Conservation (phyloP, 2,329 filamentous ascomycete species). For the Coniella lustricola region DNA sequence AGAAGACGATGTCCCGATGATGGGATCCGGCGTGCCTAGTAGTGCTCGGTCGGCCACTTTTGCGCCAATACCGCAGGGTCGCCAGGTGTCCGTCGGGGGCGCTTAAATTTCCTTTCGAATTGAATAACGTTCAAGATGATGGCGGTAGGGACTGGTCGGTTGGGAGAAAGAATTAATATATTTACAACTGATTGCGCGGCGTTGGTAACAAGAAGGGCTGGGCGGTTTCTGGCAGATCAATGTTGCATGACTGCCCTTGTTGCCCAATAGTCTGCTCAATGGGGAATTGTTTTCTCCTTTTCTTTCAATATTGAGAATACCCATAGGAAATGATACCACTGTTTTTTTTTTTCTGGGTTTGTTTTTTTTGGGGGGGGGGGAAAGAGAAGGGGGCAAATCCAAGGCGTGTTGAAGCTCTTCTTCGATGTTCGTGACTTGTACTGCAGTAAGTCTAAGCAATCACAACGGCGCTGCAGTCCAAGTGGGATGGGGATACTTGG, state of each 20-base stretch:
- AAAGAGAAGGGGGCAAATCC: too few species aligned
- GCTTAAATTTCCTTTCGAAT: slow-evolving; percentile 2
- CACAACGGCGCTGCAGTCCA: too few species aligned
- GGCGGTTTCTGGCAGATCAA: neutral
- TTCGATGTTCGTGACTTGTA: too few species aligned
- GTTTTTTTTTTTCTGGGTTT: neutral
- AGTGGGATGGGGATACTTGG: too few species aligned
- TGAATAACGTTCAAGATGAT: too few species aligned
- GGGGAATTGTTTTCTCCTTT: too few species aligned
- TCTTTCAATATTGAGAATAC: neutral
- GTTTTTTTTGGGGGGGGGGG: too few species aligned
- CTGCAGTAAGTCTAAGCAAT: too few species aligned
- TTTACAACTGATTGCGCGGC: neutral
- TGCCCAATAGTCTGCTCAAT: neutral
- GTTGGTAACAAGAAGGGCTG: neutral
- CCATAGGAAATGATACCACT: neutral
- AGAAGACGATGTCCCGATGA: slow-evolving; percentile 38
- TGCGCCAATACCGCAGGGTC: slow-evolving; percentile 10
- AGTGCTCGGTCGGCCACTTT: slow-evolving; percentile 10
- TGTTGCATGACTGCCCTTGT: neutral
- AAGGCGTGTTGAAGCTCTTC: too few species aligned
- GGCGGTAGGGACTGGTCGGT: too few species aligned
- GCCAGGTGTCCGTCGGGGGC: slow-evolving; percentile 14
- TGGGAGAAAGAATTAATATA: too few species aligned
- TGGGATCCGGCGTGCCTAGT: slow-evolving; percentile 4